Conservation (phyloP, 495 filamentous ascomycete genomes). For the Daldinia concentrica region DNA sequence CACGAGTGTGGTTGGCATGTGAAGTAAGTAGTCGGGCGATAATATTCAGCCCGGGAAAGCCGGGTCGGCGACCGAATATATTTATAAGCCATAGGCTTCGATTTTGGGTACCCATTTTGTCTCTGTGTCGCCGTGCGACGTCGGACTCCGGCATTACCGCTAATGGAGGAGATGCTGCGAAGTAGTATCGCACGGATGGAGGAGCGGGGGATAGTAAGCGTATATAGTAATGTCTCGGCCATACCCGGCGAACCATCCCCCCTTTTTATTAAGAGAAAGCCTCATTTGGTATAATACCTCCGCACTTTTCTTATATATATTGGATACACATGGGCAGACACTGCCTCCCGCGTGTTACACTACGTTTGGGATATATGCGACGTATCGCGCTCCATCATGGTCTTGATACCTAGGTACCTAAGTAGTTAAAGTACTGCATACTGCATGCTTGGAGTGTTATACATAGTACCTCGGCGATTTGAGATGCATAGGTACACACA, state of each 20-base stretch:
- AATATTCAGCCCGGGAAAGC: slow-evolving; percentile 17
- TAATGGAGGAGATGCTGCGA: slow-evolving; percentile 21
- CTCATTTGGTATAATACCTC: slow-evolving; percentile 16
- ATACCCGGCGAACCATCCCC: slow-evolving; percentile 22
- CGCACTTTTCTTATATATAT: slow-evolving; percentile 22
- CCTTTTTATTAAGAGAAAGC: slow-evolving; percentile 10
- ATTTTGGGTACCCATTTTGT: slow-evolving; percentile 7
- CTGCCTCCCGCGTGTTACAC: slow-evolving; percentile 6
- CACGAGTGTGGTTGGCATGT: slow-evolving; percentile 12
- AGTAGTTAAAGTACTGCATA: background rate
- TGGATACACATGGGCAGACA: slow-evolving; percentile 9
- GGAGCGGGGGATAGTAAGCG: slow-evolving; percentile 30
- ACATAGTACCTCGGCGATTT: slow-evolving; percentile 13
- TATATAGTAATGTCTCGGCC: slow-evolving; percentile 28
- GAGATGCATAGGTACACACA: slow-evolving; percentile 8
- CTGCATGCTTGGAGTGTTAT: background rate
- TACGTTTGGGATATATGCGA: slow-evolving; percentile 10
- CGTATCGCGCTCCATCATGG: background rate
- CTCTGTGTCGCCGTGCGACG: slow-evolving; percentile 35
- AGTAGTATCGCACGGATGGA: slow-evolving; percentile 23
- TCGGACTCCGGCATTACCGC: slow-evolving; percentile 29
- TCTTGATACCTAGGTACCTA: background rate
- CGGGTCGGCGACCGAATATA: slow-evolving; percentile 38
- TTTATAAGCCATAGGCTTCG: slow-evolving; percentile 19
- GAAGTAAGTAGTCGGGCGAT: slow-evolving; percentile 24